These are phyloP conservation scores for Cephalotrichum gorgonifer DNA, from an alignment of 2,329 filamentous ascomycete genomes.

Conservation along the genomic window DNA sequence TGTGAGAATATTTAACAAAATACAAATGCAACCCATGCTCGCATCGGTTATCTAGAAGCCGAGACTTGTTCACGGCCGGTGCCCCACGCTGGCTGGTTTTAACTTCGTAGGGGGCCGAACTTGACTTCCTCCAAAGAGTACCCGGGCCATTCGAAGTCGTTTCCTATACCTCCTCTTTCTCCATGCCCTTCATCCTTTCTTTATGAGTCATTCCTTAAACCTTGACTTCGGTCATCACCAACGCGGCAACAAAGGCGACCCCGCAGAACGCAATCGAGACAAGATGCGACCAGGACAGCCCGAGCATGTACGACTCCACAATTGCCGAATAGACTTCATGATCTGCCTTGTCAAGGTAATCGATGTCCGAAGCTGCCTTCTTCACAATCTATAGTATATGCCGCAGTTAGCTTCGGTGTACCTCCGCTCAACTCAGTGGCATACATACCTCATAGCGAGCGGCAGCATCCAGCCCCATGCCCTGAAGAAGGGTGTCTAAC, in stretches of 20 bases:
- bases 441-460: conserved; percentile 8
- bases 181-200: no score
- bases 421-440: no score
- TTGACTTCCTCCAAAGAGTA: no score
- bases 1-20: no score
- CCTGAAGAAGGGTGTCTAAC: conserved; percentile 7
- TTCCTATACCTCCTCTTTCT: no score
- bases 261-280: conserved; percentile 16
- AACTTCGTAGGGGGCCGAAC: no score
- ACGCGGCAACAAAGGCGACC: neutral
- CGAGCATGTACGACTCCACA: conserved; percentile 21
- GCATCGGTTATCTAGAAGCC: no score
- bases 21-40: no score
- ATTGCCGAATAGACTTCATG: conserved; percentile 16
- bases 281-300: conserved; percentile 21
- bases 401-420: neutral
- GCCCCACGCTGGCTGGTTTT: no score
- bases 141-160: no score
- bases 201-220: neutral
- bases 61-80: no score
- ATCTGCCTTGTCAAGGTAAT: conserved; percentile 17
- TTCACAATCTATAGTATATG: conserved; percentile 16
- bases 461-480: conserved; percentile 7
- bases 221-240: neutral
- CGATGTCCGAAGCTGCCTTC: conserved; percentile 20